phyloP scores from a whole-genome alignment of 2,329 filamentous ascomycete species.

The Zymoseptoria brevis region DNA sequence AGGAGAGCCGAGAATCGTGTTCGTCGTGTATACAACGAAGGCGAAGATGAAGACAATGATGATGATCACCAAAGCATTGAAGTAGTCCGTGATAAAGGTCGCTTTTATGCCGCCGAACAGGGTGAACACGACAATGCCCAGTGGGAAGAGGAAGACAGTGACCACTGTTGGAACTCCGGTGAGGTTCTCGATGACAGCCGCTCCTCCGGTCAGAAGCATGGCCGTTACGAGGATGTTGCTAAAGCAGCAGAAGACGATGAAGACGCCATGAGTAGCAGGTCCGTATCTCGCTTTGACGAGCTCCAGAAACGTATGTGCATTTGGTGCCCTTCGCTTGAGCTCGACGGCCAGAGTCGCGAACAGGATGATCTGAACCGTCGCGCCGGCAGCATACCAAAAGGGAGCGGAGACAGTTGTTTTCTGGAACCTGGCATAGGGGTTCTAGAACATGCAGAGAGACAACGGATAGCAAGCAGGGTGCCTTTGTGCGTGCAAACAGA shows the following conservation, averaged over 20 bases:
- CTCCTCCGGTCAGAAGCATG: slow-evolving; percentile 37
- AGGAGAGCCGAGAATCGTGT: slow-evolving; percentile 32
- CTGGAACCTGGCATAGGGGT: too few species aligned
- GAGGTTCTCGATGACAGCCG: slow-evolving; percentile 36
- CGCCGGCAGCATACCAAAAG: slow-evolving; percentile 49
- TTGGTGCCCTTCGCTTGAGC: slow-evolving; percentile 73
- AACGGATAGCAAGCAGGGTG: too few species aligned
- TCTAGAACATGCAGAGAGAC: too few species aligned
- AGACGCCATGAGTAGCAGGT: slow-evolving; percentile 31
- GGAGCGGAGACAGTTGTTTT: slow-evolving; percentile 41
- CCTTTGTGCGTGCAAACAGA: too few species aligned
- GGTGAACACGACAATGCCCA: slow-evolving; percentile 32
- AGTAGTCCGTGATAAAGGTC: slow-evolving; percentile 35
- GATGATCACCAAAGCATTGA: slow-evolving; percentile 35
- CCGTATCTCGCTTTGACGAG: slow-evolving; percentile 23
- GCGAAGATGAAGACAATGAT: slow-evolving; percentile 39
- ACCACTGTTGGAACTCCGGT: slow-evolving; percentile 39
- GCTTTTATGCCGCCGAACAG: slow-evolving; percentile 34
- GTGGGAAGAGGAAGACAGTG: slow-evolving; percentile 36
- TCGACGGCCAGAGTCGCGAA: slow-evolving; percentile 86
- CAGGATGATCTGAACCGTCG: slow-evolving; percentile 75
- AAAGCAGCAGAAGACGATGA: slow-evolving; percentile 36
- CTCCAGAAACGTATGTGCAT: slow-evolving; percentile 55
- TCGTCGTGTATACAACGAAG: slow-evolving; percentile 35
- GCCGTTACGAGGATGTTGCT: slow-evolving; percentile 39